Evolutionary conservation across 1,284 basidiomycete genomes (phyloP).

Genomic region (Amylostereum areolatum): DNA sequence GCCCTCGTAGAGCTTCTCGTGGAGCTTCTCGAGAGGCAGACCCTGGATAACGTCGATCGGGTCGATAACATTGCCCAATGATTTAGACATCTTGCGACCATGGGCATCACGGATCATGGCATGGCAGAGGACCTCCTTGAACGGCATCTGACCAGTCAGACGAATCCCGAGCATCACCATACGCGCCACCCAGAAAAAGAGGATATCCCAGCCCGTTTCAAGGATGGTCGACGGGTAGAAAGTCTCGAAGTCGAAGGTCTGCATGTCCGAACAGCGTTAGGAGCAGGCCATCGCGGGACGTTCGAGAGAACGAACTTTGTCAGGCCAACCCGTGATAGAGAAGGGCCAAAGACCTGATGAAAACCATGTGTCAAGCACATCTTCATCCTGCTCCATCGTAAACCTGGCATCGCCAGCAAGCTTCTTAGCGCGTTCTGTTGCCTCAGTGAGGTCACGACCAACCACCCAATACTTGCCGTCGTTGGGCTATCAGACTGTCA

Average conservation of each 20-base stretch:
- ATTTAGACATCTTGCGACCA: slow-evolving; percentile 99
- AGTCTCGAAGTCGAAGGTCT: slow-evolving; percentile 54
- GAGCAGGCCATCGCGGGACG: not conserved
- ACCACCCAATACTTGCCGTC: slow-evolving; percentile 90
- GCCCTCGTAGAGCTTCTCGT: slow-evolving; percentile 84
- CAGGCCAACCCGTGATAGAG: slow-evolving; percentile 97
- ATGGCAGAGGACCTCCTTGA: slow-evolving; percentile 97
- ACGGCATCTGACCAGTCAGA: slow-evolving; percentile 89
- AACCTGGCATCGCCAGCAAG: slow-evolving; percentile 72
- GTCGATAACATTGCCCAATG: slow-evolving; percentile 97
- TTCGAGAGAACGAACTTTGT: slow-evolving; percentile 52
- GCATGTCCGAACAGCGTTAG: not conserved
- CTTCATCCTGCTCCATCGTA: slow-evolving; percentile 89
- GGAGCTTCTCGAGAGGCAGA: slow-evolving; percentile 76
- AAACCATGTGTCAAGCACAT: slow-evolving; percentile 99
- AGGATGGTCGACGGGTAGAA: slow-evolving; percentile 91
- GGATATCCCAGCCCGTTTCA: slow-evolving; percentile 98
- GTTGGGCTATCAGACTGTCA: slow-evolving; percentile 37
- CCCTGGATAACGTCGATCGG: slow-evolving; percentile 96
- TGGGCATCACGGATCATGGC: slow-evolving; percentile 99
- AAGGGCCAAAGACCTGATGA: slow-evolving; percentile 98
- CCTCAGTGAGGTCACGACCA: slow-evolving; percentile 78
- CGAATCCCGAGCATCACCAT: slow-evolving; percentile 95
- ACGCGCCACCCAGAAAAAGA: slow-evolving; percentile 99
- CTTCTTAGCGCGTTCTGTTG: slow-evolving; percentile 69